Evolutionary conservation across 2,329 filamentous ascomycete species (phyloP), one percentile per base, ranked within the genome.

Genomic region (Lachnellula cervina): DNA sequence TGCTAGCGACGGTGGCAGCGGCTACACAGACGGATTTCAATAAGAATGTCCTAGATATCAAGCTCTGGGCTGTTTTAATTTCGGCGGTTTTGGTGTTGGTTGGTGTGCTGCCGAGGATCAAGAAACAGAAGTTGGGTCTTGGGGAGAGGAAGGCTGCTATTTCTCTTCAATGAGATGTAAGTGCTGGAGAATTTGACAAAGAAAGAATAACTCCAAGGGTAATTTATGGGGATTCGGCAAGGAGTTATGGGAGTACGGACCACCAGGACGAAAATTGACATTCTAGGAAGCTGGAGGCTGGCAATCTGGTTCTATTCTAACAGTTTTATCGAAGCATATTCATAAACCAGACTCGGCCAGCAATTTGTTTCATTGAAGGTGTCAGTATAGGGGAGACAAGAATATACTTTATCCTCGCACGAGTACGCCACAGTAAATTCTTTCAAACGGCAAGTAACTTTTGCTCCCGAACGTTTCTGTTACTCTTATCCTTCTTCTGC

Each of bases 1-100:
- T 93, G 59, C 73, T 96, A 59, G 83, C 82, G 9, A 94, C 92
- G 0, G 80, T 96, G 40, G 76, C 80, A 49, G 86, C 87, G 23
- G 89, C 92, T 1, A 90, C 86, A 3, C 79, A 85, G 73, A 97
- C 93, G 1, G 78, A 80, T 35, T 97, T 87, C 71, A 90, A 87
- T 66, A 69, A 81, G 59, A 80, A 78, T 23, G 80, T 87, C 1
- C 72, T 94, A 55, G 77, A 84, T 60, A 84, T 97, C 58, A 84
- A 86, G 71, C 75, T 89, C 34, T 96, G 91, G 91, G 83, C 84
- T 1, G 79, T 90, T 2, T 70, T 89, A 45, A 68, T 90, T n/a
- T 79, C 86, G 1, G 75, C 79, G 4, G 75, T 86, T 13, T 69
- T 97, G 38, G 76, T 90, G 32, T 67, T 94, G 9, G 65, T 83